Evolutionary conservation across 2,329 filamentous ascomycete species (phyloP).

Genomic region (Lithohypha guttulata): DNA sequence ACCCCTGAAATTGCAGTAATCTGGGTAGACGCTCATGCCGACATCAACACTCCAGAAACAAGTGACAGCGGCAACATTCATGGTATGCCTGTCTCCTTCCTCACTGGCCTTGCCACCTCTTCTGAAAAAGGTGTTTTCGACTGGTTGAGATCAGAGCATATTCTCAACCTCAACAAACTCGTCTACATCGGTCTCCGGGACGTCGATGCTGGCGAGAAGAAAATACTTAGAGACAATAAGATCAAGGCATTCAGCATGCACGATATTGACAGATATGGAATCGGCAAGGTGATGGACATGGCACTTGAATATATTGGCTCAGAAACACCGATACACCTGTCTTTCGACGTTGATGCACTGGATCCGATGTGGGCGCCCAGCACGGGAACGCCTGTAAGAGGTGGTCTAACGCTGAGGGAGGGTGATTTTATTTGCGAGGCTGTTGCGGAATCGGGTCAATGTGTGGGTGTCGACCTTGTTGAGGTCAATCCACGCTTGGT

Average conservation of each 20-base stretch:
- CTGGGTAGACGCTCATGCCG: slow-evolving; percentile 96
- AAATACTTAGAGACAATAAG: slow-evolving; percentile 72
- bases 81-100: slow-evolving; percentile 91
- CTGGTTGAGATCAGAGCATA: slow-evolving; percentile 59
- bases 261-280: slow-evolving; percentile 90
- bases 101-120: slow-evolving; percentile 73
- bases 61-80: slow-evolving; percentile 89
- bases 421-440: slow-evolving; percentile 93
- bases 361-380: slow-evolving; percentile 94
- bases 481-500: slow-evolving; percentile 70
- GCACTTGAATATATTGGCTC: slow-evolving; percentile 88
- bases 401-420: slow-evolving; percentile 84
- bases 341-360: slow-evolving; percentile 91
- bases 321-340: slow-evolving; percentile 93
- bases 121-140: slow-evolving; percentile 72
- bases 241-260: slow-evolving; percentile 99
- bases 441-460: slow-evolving; percentile 66
- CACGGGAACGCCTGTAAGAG: slow-evolving; percentile 88
- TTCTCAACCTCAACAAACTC: slow-evolving; percentile 64
- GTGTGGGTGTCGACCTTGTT: slow-evolving; percentile 71
- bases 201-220: slow-evolving; percentile 89
- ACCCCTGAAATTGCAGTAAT: slow-evolving; percentile 75
- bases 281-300: slow-evolving; percentile 95
- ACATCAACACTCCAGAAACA: slow-evolving; percentile 93
- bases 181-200: slow-evolving; percentile 95